Conservation (phyloP, 495 filamentous ascomycete species). For the Aspergillus ostianus region DNA sequence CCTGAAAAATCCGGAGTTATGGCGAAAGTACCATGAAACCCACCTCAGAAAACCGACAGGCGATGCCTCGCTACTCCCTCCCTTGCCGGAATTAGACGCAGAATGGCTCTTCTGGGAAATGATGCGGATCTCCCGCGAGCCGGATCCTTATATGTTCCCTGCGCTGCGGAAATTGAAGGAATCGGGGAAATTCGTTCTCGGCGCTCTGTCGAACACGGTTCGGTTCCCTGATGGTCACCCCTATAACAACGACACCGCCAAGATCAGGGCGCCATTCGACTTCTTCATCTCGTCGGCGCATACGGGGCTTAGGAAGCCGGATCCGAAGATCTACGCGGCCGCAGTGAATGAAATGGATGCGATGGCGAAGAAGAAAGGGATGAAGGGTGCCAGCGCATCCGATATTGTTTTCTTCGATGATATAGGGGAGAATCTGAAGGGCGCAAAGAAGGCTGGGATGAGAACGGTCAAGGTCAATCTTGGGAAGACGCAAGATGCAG, state of each 20-base stretch:
- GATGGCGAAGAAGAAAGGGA: constrained; percentile 53
- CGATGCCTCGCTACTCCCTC: constrained; percentile 43
- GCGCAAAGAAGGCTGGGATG: constrained; percentile 72
- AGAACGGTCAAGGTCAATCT: constrained; percentile 79
- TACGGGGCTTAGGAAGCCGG: constrained; percentile 84
- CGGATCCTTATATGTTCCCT: constrained; percentile 85
- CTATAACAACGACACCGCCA: constrained; percentile 44
- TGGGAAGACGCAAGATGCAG: constrained; percentile 74
- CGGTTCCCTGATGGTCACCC: constrained; percentile 71
- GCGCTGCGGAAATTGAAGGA: constrained; percentile 68
- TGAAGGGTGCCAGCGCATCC: constrained; percentile 54
- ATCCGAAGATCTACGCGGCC: constrained; percentile 73
- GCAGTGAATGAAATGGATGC: constrained; percentile 64
- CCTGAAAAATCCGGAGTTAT: constrained; percentile 61
- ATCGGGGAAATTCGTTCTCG: constrained; percentile 67
- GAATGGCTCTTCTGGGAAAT: constrained; percentile 86
- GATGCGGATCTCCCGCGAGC: constrained; percentile 70
- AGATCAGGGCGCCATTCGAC: constrained; percentile 65
- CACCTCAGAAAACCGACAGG: constrained; percentile 32
- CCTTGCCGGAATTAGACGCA: constrained; percentile 72
- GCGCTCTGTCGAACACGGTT: constrained; percentile 84
- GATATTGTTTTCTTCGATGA: constrained; percentile 92
- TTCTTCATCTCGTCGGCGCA: constrained; percentile 83
- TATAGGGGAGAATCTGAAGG: constrained; percentile 90
- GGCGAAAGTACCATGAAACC: constrained; percentile 58